Conservation (phyloP, 805 yeast species). For the Pachysolen tannophilus region DNA sequence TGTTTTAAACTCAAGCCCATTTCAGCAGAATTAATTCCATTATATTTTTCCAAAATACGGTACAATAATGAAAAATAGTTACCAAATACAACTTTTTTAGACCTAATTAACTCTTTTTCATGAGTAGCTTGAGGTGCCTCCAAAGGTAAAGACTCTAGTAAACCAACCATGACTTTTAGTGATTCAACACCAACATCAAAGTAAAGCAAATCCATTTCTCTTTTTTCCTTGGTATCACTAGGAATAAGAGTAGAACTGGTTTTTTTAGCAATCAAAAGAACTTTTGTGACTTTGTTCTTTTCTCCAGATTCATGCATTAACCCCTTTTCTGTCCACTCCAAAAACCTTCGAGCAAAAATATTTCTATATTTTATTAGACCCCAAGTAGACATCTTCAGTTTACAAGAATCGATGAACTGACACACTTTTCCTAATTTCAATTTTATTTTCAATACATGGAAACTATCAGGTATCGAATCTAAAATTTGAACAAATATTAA, state of each 20-base stretch:
- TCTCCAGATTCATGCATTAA: constrained; percentile 25
- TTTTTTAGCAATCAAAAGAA: constrained; percentile 14
- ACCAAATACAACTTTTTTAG: constrained; percentile 56
- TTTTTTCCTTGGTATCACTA: constrained; percentile 13
- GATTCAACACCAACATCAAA: constrained; percentile 61
- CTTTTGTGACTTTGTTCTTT: constrained; percentile 12
- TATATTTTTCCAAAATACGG: constrained; percentile 39
- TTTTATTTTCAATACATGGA: constrained; percentile 25
- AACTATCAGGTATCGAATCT: constrained; percentile 19
- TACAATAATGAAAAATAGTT: constrained; percentile 60
- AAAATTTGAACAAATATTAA: constrained; percentile 20
- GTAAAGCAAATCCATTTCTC: constrained; percentile 40
- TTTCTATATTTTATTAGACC: constrained; percentile 11
- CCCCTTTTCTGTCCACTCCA: constrained; percentile 25
- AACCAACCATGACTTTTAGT: constrained; percentile 46
- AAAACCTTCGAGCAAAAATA: constrained; percentile 22
- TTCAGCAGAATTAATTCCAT: constrained; percentile 14
- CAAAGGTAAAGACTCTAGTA: constrained; percentile 47
- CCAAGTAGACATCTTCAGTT: constrained; percentile 8
- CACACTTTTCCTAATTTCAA: constrained; percentile 31
- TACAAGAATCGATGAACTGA: constrained; percentile 23
- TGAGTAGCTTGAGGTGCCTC: constrained; percentile 51
- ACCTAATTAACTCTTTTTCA: constrained; percentile 43
- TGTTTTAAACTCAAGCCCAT: constrained; percentile 28
- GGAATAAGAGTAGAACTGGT: not conserved